Conservation (phyloP, 768 basidiomycete species). For the Phlebiopsis flavidoalba region DNA sequence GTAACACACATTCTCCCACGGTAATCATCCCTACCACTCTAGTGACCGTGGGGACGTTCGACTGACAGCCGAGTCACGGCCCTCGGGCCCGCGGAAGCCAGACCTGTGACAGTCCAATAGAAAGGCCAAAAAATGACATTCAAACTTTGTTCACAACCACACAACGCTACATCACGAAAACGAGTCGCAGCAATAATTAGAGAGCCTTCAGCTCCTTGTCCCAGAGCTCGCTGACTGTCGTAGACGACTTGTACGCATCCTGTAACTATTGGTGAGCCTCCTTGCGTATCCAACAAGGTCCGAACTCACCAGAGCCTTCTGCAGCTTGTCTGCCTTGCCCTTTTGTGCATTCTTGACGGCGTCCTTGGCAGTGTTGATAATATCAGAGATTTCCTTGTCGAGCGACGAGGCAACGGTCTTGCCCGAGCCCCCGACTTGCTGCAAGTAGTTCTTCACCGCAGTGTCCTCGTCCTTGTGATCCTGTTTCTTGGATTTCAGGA, state of each 20-base stretch:
- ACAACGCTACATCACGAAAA: background rate
- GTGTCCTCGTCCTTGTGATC: background rate
- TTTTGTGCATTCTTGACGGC: background rate
- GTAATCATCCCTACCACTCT: too few species aligned
- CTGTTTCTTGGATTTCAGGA: background rate
- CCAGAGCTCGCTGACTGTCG: background rate
- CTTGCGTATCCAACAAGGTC: background rate
- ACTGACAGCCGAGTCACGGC: too few species aligned
- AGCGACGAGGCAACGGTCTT: background rate
- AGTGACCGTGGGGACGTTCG: too few species aligned
- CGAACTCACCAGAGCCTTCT: background rate
- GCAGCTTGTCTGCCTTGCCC: background rate
- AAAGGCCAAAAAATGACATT: too few species aligned
- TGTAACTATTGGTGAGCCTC: background rate
- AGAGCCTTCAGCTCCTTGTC: background rate
- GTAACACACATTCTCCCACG: too few species aligned
- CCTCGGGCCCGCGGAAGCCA: too few species aligned
- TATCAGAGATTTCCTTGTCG: background rate
- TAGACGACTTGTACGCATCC: background rate
- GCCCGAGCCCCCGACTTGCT: background rate
- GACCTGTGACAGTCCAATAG: too few species aligned
- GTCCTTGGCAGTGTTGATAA: background rate
- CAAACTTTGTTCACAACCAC: background rate
- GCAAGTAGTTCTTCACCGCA: background rate
- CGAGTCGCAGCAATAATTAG: background rate